Evolutionary conservation across 129 eudicot genomes (phyloP), one percentile per base, ranked within the genome.

Genomic region (Scalesia atractyloides): DNA sequence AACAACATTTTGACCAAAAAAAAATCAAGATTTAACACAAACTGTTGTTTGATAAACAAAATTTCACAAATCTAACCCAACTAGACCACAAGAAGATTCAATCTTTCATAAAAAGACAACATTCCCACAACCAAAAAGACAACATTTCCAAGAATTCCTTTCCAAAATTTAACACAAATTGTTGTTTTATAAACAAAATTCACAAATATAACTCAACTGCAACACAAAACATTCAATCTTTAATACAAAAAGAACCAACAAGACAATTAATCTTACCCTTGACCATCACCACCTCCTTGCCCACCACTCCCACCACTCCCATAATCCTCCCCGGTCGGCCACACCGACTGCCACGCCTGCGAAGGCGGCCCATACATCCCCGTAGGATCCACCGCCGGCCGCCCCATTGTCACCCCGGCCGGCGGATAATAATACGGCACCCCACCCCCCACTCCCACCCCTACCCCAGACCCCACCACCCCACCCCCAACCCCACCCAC

Each of bases 271-370:
- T 22, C 15, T 20, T 72, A 84, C 89, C 87, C 88, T 75, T 87
- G 85, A 11, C 80, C 89, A 18, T 87, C 89, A 34, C 84, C 73
- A 4, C 78, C 84, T n/a, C 83, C 85, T 63, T 81, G 86, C 33
- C 82, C 86, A 13, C 68, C 68, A 19, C 79, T 70, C 20, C 80
- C 89, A 5, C 86, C 91, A 54, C 91, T 79, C 3, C 85, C 96
- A 77, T 81, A 87, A 74, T 78, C 85, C 12, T 88, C 78, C 46
- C 84, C 96, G 68, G 87, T 64, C 16, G 87, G 97, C 97, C 97
- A 90, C 66, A 87, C 91, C 14, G 91, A 87, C 75, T 90, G 97
- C 97, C 97, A 90, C 53, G 97, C 94, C 57, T 84, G 88, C 11
- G 96, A 90, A 52, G 93, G 92, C 22, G 90, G 83, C 10, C 48